phyloP scores from a whole-genome alignment of 2,329 filamentous ascomycete genomes.

The Pseudonectria foliicola region DNA sequence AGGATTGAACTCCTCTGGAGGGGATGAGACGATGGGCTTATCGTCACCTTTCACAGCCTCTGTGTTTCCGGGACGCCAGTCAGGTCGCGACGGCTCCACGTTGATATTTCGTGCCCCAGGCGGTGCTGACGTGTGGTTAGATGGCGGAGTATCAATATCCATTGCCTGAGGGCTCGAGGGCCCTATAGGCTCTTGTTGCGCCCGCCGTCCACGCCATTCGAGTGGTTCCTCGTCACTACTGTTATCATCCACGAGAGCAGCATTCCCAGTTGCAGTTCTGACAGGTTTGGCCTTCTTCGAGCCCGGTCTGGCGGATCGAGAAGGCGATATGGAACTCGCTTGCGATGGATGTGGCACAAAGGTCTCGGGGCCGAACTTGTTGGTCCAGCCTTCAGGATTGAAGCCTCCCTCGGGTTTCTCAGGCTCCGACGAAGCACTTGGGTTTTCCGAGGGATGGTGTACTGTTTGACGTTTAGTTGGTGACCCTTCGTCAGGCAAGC shows the following conservation, averaged over 20 bases:
- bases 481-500: slow-evolving; percentile 34
- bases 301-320: slow-evolving; percentile 35
- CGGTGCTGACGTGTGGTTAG: slow-evolving; percentile 16
- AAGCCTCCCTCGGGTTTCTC: slow-evolving; percentile 31
- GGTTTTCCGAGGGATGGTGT: slow-evolving; percentile 12
- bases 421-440: slow-evolving; percentile 15
- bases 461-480: slow-evolving; percentile 25
- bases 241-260: slow-evolving; percentile 40
- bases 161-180: slow-evolving; percentile 51
- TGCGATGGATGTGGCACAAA: slow-evolving; percentile 41
- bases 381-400: slow-evolving; percentile 46
- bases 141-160: slow-evolving; percentile 54
- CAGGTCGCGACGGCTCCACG: slow-evolving; percentile 51
- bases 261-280: slow-evolving; percentile 40
- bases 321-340: slow-evolving; percentile 36
- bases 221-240: slow-evolving; percentile 37
- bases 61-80: slow-evolving; percentile 50
- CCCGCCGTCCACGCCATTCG: slow-evolving; percentile 29
- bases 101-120: slow-evolving; percentile 43
- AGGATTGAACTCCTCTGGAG: slow-evolving; percentile 19
- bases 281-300: slow-evolving; percentile 55
- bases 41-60: slow-evolving; percentile 18
- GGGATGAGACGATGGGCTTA: slow-evolving; percentile 11
- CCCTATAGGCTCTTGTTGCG: slow-evolving; percentile 19
- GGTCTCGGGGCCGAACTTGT: slow-evolving; percentile 47